Percentiles rank a stretch among this genome's conserved stretches.
phyloP scores from a whole-genome alignment of 371 early-diverging fungal species.

The Circinella minor region DNA sequence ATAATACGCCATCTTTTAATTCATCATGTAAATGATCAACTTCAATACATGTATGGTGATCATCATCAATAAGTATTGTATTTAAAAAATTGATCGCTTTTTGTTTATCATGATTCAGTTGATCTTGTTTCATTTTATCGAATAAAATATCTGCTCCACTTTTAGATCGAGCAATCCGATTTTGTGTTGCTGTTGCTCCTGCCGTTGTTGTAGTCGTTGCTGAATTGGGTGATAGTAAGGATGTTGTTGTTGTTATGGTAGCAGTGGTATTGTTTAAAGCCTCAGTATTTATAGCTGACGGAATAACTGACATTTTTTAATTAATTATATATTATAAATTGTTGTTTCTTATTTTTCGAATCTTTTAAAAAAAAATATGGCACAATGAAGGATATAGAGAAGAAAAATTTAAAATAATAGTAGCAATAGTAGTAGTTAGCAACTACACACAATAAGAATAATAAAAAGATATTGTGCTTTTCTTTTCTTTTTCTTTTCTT shows the following conservation, averaged over 20 bases:
- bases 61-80: conserved; percentile 18
- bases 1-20: conserved; percentile 48
- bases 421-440: no score
- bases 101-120: conserved; percentile 35
- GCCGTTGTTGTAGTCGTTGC: background rate
- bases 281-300: background rate
- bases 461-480: no score
- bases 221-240: background rate
- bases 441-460: no score
- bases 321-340: background rate
- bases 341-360: background rate
- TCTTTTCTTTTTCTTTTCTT: background rate
- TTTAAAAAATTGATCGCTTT: conserved; percentile 43
- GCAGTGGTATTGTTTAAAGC: background rate
- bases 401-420: no score
- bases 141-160: conserved; percentile 36
- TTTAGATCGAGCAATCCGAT: conserved; percentile 39
- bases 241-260: background rate
- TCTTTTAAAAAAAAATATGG: background rate
- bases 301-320: background rate
- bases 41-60: conserved; percentile 5
- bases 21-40: conserved; percentile 56
- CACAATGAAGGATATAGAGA: background rate
- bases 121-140: conserved; percentile 39
- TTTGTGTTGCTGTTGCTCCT: background rate